These are phyloP conservation scores for Lentinus brumalis DNA, from an alignment of 768 basidiomycete genomes.

Conservation along the genomic window DNA sequence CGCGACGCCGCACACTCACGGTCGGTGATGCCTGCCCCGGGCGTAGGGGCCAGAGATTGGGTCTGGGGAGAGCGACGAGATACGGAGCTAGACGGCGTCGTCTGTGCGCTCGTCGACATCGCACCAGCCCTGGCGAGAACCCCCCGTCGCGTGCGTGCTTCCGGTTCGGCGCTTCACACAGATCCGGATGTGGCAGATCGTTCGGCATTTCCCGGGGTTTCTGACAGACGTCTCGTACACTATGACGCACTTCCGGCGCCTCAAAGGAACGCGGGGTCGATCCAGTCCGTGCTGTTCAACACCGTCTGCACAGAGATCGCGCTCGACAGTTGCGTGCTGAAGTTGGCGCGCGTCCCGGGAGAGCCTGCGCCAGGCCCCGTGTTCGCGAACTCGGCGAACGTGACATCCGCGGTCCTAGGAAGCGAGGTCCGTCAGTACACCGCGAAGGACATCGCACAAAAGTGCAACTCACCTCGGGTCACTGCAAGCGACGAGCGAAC, in stretches of 20 bases:
- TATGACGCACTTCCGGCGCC: neutral
- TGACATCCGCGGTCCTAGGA: slow-evolving; percentile 29
- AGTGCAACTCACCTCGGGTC: too few species aligned
- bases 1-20: too few species aligned
- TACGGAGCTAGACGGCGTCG: too few species aligned
- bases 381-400: slow-evolving; percentile 33
- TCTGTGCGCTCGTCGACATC: too few species aligned
- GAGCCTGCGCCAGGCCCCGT: slow-evolving; percentile 26
- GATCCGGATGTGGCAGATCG: too few species aligned
- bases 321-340: slow-evolving; percentile 27
- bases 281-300: slow-evolving; percentile 22
- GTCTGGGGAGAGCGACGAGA: too few species aligned
- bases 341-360: slow-evolving; percentile 26
- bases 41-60: too few species aligned
- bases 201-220: neutral
- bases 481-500: too few species aligned
- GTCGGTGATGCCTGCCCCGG: too few species aligned
- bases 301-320: slow-evolving; percentile 23
- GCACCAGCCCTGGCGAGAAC: too few species aligned
- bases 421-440: neutral
- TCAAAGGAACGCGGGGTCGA: slow-evolving; percentile 21
- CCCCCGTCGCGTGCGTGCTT: too few species aligned
- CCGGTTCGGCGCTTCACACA: too few species aligned
- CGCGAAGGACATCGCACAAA: neutral
- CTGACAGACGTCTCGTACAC: neutral